A percentile compares a stretch with the other conserved stretches of the same genome.
Conservation (phyloP, 768 basidiomycete genomes). For the Lactarius sanguifluus region DNA sequence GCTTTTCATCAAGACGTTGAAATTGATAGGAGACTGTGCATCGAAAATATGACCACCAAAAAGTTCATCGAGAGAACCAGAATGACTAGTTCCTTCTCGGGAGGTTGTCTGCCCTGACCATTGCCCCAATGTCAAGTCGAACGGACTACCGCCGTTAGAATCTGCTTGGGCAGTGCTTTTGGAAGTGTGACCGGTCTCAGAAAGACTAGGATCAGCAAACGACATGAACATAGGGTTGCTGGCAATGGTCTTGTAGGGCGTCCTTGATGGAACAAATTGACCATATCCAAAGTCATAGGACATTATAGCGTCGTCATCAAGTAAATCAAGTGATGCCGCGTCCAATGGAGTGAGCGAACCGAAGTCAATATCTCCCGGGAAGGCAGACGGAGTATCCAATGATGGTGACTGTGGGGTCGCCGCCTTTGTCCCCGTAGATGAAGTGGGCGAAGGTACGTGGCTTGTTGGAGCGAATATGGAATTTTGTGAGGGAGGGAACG, state of each 20-base stretch:
- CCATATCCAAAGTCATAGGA: conserved; percentile 42
- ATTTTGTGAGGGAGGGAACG: conserved; percentile 22
- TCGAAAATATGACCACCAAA: conserved; percentile 44
- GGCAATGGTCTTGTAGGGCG: conserved; percentile 76
- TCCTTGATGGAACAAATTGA: conserved; percentile 43
- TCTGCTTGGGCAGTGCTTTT: conserved; percentile 14
- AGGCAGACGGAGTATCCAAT: conserved; percentile 32
- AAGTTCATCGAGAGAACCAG: conserved; percentile 46
- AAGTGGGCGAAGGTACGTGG: conserved; percentile 24
- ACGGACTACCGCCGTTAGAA: conserved; percentile 36
- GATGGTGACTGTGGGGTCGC: conserved; percentile 35
- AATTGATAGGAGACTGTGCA: conserved; percentile 31
- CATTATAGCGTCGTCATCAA: conserved; percentile 50
- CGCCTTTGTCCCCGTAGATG: conserved; percentile 27
- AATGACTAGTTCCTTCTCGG: conserved; percentile 36
- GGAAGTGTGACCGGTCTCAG: conserved; percentile 30
- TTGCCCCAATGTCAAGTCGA: conserved; percentile 46
- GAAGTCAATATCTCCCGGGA: conserved; percentile 50
- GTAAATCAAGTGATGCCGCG: conserved; percentile 58
- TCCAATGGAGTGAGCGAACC: conserved; percentile 70
- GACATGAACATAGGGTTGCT: conserved; percentile 85
- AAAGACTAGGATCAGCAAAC: conserved; percentile 49
- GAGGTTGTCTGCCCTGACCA: conserved; percentile 34
- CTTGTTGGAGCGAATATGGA: conserved; percentile 14
- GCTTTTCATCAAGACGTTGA: conserved; percentile 26